Percentiles rank a stretch among this genome's conserved stretches.
These are phyloP conservation scores for Eucalyptus regnans DNA, from an alignment of 345 rosid species.

Conservation along the genomic window DNA sequence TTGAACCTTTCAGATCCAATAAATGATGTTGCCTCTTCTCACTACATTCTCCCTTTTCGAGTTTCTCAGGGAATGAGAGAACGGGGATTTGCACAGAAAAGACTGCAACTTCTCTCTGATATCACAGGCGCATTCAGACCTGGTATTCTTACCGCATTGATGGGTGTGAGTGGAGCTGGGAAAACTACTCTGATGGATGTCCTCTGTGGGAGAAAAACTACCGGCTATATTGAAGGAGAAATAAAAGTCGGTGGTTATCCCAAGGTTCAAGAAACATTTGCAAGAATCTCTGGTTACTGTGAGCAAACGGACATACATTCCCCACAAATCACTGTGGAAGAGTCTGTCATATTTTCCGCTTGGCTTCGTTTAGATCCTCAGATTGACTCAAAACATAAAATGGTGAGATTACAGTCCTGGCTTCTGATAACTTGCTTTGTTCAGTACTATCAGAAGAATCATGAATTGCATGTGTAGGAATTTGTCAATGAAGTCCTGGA, in stretches of 20 bases:
- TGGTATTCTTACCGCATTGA: not conserved
- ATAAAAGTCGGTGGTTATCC: slow-evolving; percentile 53
- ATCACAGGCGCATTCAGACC: not conserved
- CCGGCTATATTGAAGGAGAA: slow-evolving; percentile 62
- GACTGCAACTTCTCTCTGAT: slow-evolving; percentile 13
- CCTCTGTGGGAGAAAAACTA: slow-evolving; percentile 63
- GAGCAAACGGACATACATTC: slow-evolving; percentile 85
- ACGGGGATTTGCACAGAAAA: slow-evolving; percentile 27
- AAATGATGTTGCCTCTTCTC: not conserved
- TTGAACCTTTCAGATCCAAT: not conserved
- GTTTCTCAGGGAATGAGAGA: slow-evolving; percentile 42
- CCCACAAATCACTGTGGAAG: slow-evolving; percentile 55
- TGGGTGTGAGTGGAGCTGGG: not conserved
- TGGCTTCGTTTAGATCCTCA: slow-evolving; percentile 64
- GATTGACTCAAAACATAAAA: slow-evolving; percentile 40
- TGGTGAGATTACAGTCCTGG: slow-evolving; percentile 10
- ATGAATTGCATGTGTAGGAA: slow-evolving; percentile 16
- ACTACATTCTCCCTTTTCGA: not conserved
- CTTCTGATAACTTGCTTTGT: not conserved
- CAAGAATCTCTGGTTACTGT: slow-evolving; percentile 77
- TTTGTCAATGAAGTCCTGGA: slow-evolving; percentile 67
- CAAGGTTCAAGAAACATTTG: slow-evolving; percentile 65
- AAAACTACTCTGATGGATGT: not conserved
- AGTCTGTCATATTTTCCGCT: slow-evolving; percentile 70
- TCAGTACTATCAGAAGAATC: not conserved